Conservation (phyloP, 2,329 filamentous ascomycete species). For the Fusarium fracticaudum region DNA sequence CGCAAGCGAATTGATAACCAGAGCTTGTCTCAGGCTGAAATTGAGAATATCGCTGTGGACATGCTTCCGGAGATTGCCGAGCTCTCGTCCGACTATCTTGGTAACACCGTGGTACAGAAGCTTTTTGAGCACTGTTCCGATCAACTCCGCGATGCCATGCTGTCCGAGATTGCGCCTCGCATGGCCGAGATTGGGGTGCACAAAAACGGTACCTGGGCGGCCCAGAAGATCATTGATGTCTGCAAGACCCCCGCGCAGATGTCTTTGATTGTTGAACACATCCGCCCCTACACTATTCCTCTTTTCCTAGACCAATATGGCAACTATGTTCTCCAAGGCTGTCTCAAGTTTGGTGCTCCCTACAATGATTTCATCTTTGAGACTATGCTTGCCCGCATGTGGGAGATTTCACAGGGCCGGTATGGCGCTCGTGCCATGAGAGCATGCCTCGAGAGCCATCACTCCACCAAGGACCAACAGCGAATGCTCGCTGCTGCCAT, state of each 20-base stretch:
- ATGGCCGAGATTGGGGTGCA: constrained; percentile 96
- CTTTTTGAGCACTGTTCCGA: constrained; percentile 97
- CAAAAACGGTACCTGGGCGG: constrained; percentile 99
- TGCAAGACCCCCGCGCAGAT: constrained; percentile 87
- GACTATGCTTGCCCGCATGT: constrained; percentile 92
- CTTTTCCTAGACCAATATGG: constrained; percentile 98
- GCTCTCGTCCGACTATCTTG: constrained; percentile 92
- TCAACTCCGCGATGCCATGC: constrained; percentile 88
- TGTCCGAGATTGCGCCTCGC: constrained; percentile 86
- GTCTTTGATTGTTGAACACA: constrained; percentile 81
- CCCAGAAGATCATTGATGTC: constrained; percentile 98
- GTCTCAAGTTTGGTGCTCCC: constrained; percentile 87
- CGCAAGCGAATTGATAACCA: constrained; percentile 98
- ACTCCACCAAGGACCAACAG: constrained; percentile 94
- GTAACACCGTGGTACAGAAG: constrained; percentile 99
- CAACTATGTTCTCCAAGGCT: constrained; percentile 98
- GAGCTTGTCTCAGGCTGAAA: constrained; percentile 83
- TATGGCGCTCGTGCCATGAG: constrained; percentile 97
- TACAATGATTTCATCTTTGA: constrained; percentile 98
- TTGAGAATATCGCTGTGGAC: constrained; percentile 88
- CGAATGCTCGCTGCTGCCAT: constrained; percentile 93
- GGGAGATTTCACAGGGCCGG: constrained; percentile 91
- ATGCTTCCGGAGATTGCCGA: constrained; percentile 98
- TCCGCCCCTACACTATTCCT: constrained; percentile 87
- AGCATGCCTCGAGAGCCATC: constrained; percentile 95